Evolutionary conservation across 2,329 filamentous ascomycete genomes (phyloP).

Genomic region (Fusarium solani-melongenae): DNA sequence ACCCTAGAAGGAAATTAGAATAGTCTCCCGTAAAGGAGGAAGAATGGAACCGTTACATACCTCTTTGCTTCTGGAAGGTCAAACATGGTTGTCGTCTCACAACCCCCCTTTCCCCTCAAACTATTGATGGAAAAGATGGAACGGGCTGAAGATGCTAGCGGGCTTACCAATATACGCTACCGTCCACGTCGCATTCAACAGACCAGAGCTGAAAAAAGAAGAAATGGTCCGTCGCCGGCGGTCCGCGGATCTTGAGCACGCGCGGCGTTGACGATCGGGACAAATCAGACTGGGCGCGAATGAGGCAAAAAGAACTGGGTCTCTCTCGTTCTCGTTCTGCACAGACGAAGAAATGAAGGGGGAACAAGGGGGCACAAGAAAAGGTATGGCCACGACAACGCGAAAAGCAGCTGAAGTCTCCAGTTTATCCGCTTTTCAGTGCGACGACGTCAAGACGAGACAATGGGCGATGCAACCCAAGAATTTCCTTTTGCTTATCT

Average conservation of each 20-base stretch:
- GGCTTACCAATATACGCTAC: constrained; percentile 10
- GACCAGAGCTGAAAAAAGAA: not conserved
- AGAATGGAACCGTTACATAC: constrained; percentile 28
- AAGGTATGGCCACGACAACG: not conserved
- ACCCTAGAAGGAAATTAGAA: constrained; percentile 54
- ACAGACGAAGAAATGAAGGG: not conserved
- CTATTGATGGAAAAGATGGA: not conserved
- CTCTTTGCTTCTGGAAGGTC: constrained; percentile 47
- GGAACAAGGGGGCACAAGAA: not conserved
- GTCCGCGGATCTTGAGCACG: not conserved
- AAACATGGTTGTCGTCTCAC: constrained; percentile 40
- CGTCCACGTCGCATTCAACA: constrained; percentile 29
- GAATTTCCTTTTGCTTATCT: constrained; percentile 43
- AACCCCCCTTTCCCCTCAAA: not conserved
- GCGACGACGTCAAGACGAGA: constrained; percentile 6
- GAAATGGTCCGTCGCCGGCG: not conserved
- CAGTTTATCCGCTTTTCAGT: constrained; percentile 25
- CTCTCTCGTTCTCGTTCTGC: not conserved
- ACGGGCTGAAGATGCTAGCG: not conserved
- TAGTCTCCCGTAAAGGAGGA: not conserved
- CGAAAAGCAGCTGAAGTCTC: constrained; percentile 7
- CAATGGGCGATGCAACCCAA: constrained; percentile 27
- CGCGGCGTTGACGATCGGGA: not conserved
- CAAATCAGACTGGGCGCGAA: not conserved
- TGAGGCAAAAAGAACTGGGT: not conserved